Evolutionary conservation across 1,139 yeast genomes (phyloP), one percentile per base, ranked within the genome.

Genomic region (Debaryomycetaceae sp.): DNA sequence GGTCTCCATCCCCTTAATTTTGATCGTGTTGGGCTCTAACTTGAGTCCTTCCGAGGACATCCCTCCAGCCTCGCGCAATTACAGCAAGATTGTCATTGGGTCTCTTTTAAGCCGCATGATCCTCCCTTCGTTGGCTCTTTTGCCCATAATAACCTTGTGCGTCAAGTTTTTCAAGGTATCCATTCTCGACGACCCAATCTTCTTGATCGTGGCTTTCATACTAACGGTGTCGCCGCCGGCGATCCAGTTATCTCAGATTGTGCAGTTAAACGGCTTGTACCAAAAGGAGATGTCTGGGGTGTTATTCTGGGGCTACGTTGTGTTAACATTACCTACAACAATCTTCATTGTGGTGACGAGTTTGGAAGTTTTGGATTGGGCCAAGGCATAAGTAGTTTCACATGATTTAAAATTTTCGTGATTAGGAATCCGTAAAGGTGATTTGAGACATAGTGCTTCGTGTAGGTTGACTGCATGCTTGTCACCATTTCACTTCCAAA

Each of bases 201-300:
- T 84, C 48, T 60, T 83, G 43, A 75, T 83, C 37, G 88, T 85
- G 23, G 74, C 85, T 16, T 84, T 84, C 46, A 65, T 83, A 15
- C 67, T 83, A 30, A 82, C 91, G 4, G 72, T 83, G 3, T 75
- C 89, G 2, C 94, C 94, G 2, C 94, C 94, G 1, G 93, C 93
- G 4, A 83, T 83, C 45, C 94, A 83, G 59, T 67, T 83, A 31
- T 78, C 88, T 23, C 94, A 83, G 51, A 83, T 83, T 43, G 81
- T 88, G 42, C 93, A 83, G 51, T 61, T 83, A 42, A 83, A 83
- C 52, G 78, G 75, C 40, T 71, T 83, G 20, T 83, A 78, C 51
- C 91, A 84, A 48, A 70, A 72, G 47, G 95, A 84, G 51, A 84
- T 84, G 91, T 78, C 88, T 0, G 83, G 88, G 3, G 89, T 83